These are phyloP conservation scores for Septoria linicola DNA, from an alignment of 2,329 filamentous ascomycete genomes.

Conservation along the genomic window DNA sequence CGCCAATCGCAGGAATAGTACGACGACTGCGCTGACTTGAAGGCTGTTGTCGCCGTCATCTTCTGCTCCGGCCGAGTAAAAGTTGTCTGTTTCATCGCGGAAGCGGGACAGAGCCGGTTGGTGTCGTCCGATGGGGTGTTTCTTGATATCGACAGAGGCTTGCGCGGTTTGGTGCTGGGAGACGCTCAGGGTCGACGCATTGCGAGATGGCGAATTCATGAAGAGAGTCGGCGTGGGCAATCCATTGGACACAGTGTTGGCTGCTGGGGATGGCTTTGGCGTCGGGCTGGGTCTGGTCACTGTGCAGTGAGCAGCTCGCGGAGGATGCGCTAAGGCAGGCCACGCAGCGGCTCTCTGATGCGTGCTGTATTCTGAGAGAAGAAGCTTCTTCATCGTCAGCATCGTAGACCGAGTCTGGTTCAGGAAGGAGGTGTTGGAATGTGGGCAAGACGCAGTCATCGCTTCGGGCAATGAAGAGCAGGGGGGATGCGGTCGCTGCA, in stretches of 20 bases:
- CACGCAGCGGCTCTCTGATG: too few species aligned
- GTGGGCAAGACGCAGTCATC: too few species aligned
- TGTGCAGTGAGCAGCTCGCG: too few species aligned
- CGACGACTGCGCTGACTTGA: background rate
- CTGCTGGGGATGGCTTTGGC: slow-evolving; percentile 33
- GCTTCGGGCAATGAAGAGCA: too few species aligned
- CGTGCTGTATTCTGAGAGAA: too few species aligned
- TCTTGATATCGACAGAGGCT: slow-evolving; percentile 16
- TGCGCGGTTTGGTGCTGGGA: slow-evolving; percentile 31
- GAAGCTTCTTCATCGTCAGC: too few species aligned
- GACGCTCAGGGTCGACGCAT: slow-evolving; percentile 58
- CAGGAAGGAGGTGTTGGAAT: too few species aligned
- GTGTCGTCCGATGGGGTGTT: slow-evolving; percentile 28
- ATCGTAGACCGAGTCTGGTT: too few species aligned
- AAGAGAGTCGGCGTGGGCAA: slow-evolving; percentile 75
- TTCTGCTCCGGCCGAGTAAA: too few species aligned
- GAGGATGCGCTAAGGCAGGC: too few species aligned
- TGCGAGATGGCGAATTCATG: slow-evolving; percentile 73
- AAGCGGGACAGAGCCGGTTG: slow-evolving; percentile 25
- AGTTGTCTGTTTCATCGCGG: slow-evolving; percentile 5
- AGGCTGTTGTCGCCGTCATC: slow-evolving; percentile 12
- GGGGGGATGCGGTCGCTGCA: too few species aligned
- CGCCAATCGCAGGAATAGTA: slow-evolving; percentile 10
- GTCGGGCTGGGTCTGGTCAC: background rate
- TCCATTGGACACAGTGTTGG: slow-evolving; percentile 49